Evolutionary conservation across 2,329 filamentous ascomycete genomes (phyloP), one percentile per base, ranked within the genome.

Genomic region (Neurospora sp.): DNA sequence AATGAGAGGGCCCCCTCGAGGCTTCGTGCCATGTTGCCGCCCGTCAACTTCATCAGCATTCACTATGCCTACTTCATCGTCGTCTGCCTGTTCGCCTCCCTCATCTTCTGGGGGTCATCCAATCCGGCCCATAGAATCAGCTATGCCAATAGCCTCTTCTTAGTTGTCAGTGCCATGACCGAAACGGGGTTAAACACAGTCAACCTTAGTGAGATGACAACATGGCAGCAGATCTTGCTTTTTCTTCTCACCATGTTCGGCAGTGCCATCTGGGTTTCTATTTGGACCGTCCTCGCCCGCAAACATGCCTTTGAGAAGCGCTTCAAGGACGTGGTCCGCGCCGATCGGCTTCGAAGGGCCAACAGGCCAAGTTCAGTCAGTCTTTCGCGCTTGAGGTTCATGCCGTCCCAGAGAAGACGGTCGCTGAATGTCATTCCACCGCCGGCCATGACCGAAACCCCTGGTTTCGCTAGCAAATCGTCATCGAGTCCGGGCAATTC

Each of bases 61-160:
- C 89, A 91, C 76, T 90, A 91, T 80, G 78, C 83, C 52, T 91
- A 91, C 78, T 91, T 91, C 76, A 81, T 90, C 71, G 68, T 78
- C 7, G 84, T 85, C 10, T 83, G 82, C 71, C 75, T 91, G 2
- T 52, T 87, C 39, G 80, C 82, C n/a, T 87, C 87, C 11, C 71
- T 87, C 58, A 82, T 91, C 66, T 89, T 91, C 75, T 91, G 84
- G 83, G 83, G 81, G 17, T 82, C 84, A 0, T 86, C 87, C 0
- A 82, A 82, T 5, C 84, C 86, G 9, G 76, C 78, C 19, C 76
- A 79, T 39, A 85, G 81, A 72, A 83, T 91, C 71, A 80, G 80
- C 58, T 92, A 90, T 78, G 83, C 84, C 23, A 89, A 92, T 77
- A 84, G 87, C 17, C 79, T 92, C 7, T 92, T 91, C 75, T 78